These are phyloP conservation scores for Ceratobasidium sp. DNA, from an alignment of 1,284 basidiomycete genomes.

Conservation along the genomic window DNA sequence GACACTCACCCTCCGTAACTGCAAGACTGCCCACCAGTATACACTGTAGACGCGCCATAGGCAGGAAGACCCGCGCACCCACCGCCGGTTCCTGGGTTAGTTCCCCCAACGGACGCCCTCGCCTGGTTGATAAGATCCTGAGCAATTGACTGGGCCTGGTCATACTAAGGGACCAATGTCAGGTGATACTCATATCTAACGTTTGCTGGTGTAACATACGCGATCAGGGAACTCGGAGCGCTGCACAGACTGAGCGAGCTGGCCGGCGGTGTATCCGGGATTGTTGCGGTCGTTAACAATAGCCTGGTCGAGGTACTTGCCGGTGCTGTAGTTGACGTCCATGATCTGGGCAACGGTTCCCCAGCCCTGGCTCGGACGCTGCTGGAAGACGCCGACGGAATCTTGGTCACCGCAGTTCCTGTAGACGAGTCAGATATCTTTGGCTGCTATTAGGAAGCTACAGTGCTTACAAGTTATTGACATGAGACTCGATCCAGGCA, in stretches of 20 bases:
- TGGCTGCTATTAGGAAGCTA: too few relatives aligned
- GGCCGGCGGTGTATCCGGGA: conserved; percentile 40
- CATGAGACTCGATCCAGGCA: conserved; percentile 42
- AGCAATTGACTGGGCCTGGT: conserved; percentile 38
- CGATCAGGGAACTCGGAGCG: conserved; percentile 45
- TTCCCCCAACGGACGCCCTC: conserved; percentile 22
- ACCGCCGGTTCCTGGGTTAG: conserved; percentile 33
- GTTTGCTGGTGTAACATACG: not conserved
- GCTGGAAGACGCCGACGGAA: conserved; percentile 47
- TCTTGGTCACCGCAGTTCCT: conserved; percentile 47
- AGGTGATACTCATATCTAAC: too few relatives aligned
- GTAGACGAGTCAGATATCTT: too few relatives aligned
- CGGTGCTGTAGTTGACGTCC: conserved; percentile 43
- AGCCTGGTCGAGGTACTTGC: conserved; percentile 43
- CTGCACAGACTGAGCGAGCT: conserved; percentile 40
- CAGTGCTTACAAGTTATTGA: conserved; percentile 44
- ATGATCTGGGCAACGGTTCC: conserved; percentile 46
- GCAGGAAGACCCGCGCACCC: conserved; percentile 46
- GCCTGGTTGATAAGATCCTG: conserved; percentile 33
- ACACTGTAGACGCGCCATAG: conserved; percentile 45
- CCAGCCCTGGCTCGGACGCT: conserved; percentile 48
- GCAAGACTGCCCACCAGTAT: conserved; percentile 49
- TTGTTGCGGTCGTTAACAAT: conserved; percentile 39
- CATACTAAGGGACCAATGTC: conserved; percentile 8
- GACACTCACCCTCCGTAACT: conserved; percentile 47